Evolutionary conservation across 2,329 filamentous ascomycete genomes (phyloP).

Genomic region (Pseudogymnoascus pannorum): DNA sequence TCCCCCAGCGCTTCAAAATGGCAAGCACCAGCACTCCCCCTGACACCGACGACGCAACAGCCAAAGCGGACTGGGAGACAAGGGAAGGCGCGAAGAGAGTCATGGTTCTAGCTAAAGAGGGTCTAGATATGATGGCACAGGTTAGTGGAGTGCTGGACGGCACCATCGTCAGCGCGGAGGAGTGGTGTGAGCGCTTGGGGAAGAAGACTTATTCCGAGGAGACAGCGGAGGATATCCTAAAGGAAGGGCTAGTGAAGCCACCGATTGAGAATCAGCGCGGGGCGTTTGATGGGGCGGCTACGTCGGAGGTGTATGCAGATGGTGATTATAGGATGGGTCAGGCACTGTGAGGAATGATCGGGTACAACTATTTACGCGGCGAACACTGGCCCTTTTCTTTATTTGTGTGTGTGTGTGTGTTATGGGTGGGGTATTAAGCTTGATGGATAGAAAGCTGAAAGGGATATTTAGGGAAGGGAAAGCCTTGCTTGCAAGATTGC

Average conservation of each 20-base stretch:
- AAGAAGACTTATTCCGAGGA: conserved; percentile 22
- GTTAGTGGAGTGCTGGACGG: conserved; percentile 82
- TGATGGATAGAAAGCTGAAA: background rate
- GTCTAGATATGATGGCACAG: conserved; percentile 88
- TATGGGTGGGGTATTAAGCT: background rate
- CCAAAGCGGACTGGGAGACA: conserved; percentile 37
- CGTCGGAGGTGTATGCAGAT: background rate
- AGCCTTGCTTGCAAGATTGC: background rate
- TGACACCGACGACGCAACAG: conserved; percentile 21
- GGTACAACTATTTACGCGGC: background rate
- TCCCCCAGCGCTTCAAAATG: conserved; percentile 75
- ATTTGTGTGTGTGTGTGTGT: background rate
- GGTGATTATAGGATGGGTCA: background rate
- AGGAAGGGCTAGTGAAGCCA: background rate
- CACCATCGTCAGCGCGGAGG: conserved; percentile 83
- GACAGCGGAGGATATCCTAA: background rate
- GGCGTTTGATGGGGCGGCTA: background rate
- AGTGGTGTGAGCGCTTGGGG: conserved; percentile 78
- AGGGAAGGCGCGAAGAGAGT: conserved; percentile 65
- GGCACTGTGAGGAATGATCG: background rate
- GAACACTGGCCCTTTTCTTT: background rate
- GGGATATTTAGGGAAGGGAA: background rate
- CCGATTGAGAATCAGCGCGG: background rate
- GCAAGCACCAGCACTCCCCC: conserved; percentile 49
- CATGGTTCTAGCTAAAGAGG: conserved; percentile 79